These are phyloP conservation scores for Licmophora abbreviata DNA, from an alignment of 108 stramenopile species.

Conservation along the genomic window DNA sequence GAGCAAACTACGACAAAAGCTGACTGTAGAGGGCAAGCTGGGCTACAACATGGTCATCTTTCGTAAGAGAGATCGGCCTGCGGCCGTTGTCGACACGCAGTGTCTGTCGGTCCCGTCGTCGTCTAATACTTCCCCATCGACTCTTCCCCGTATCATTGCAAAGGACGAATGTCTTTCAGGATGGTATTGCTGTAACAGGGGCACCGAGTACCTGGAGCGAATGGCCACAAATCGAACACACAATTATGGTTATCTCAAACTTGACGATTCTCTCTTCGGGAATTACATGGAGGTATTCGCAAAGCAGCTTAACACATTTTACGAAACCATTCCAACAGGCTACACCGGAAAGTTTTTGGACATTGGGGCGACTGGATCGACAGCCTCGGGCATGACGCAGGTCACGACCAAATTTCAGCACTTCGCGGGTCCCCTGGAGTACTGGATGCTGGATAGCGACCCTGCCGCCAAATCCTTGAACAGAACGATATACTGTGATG, in stretches of 20 bases:
- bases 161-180: constrained; percentile 34
- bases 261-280: constrained; percentile 24
- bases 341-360: constrained; percentile 28
- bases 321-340: constrained; percentile 16
- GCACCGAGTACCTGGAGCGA: constrained; percentile 18
- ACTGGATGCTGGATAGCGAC: constrained; percentile 41
- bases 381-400: constrained; percentile 31
- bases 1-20: constrained; percentile 29
- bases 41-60: constrained; percentile 39
- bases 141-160: not conserved
- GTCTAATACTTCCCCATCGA: not conserved
- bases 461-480: constrained; percentile 25
- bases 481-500: constrained; percentile 31
- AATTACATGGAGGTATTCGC: constrained; percentile 33
- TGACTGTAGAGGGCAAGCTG: constrained; percentile 41
- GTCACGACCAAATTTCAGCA: constrained; percentile 41
- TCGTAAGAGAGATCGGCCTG: constrained; percentile 13
- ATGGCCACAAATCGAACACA: constrained; percentile 22
- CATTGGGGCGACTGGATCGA: constrained; percentile 39
- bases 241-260: constrained; percentile 17
- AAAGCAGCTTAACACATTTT: constrained; percentile 30
- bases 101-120: not conserved
- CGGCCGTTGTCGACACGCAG: not conserved
- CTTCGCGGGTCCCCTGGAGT: constrained; percentile 36
- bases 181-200: constrained; percentile 46